A percentile compares a stretch with the other conserved stretches of the same genome.
phyloP scores from a whole-genome alignment of 257 asterid species.

The Fraxinus cuspidata region DNA sequence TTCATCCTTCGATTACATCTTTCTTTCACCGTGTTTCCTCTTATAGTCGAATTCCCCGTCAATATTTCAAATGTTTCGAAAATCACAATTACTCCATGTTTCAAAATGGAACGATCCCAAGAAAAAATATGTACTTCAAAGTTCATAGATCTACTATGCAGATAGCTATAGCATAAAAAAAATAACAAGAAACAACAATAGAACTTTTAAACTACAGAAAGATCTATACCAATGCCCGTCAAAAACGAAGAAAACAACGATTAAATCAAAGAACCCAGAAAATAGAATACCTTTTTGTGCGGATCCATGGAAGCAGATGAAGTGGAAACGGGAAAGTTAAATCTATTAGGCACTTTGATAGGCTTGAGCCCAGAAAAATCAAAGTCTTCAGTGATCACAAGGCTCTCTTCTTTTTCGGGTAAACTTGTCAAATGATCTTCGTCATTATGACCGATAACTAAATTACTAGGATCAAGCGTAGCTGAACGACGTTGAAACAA shows the following conservation, averaged over 20 bases:
- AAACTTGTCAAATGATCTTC: conserved; percentile 26
- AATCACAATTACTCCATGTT: not conserved
- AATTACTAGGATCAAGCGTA: conserved; percentile 23
- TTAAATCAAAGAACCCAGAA: conserved; percentile 1
- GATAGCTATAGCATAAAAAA: conserved; percentile 3
- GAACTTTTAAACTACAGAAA: not conserved
- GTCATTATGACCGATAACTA: conserved; percentile 30
- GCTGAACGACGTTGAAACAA: conserved; percentile 64
- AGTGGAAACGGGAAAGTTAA: conserved; percentile 40
- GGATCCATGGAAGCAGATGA: conserved; percentile 62
- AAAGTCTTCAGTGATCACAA: conserved; percentile 52
- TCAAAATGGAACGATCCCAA: not conserved
- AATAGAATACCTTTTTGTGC: conserved; percentile 56
- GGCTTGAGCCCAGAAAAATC: conserved; percentile 66
- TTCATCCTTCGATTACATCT: conserved; percentile 6
- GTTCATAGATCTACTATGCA: conserved; percentile 22
- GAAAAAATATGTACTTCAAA: not conserved
- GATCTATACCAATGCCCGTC: conserved; percentile 32
- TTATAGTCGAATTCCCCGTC: not conserved
- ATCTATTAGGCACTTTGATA: conserved; percentile 69
- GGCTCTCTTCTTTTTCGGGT: conserved; percentile 25
- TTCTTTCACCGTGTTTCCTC: not conserved
- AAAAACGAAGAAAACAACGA: not conserved
- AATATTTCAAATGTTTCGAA: not conserved
- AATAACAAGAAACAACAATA: not conserved